A percentile compares a stretch with the other conserved stretches of the same genome.
phyloP scores from a whole-genome alignment of 1,284 basidiomycete species.

The Fomes fomentarius region DNA sequence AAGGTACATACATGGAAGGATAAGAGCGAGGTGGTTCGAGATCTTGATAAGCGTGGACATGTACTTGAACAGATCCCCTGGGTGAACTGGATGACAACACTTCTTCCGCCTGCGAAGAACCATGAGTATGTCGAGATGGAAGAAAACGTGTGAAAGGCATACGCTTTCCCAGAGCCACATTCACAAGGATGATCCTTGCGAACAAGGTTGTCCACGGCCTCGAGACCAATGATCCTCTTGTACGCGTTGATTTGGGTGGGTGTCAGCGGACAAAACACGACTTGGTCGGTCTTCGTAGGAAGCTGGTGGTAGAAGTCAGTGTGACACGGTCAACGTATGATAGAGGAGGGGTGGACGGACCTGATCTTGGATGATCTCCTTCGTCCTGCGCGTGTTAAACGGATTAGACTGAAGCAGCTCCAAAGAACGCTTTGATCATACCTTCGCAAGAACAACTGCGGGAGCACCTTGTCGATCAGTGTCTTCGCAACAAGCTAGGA shows the following conservation, averaged over 20 bases:
- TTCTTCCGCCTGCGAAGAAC: conserved; percentile 52
- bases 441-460: conserved; percentile 79
- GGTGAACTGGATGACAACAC: conserved; percentile 66
- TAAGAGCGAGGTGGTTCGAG: conserved; percentile 83
- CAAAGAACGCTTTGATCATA: conserved; percentile 27
- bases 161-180: conserved; percentile 66
- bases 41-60: conserved; percentile 82
- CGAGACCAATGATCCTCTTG: conserved; percentile 63
- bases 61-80: conserved; percentile 70
- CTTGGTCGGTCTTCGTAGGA: conserved; percentile 80
- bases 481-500: conserved; percentile 55
- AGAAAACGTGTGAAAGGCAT: conserved; percentile 21
- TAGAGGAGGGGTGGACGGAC: conserved; percentile 33
- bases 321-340: background rate
- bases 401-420: background rate
- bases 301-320: conserved; percentile 46
- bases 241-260: conserved; percentile 70
- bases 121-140: background rate
- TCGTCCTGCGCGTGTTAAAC: conserved; percentile 56
- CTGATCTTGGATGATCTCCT: conserved; percentile 77
- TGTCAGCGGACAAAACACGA: conserved; percentile 89
- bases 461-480: conserved; percentile 71
- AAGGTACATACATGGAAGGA: conserved; percentile 64
- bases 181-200: conserved; percentile 70
- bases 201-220: conserved; percentile 67